phyloP scores from a whole-genome alignment of 140 eudicot species.

The Stevia rebaudiana region DNA sequence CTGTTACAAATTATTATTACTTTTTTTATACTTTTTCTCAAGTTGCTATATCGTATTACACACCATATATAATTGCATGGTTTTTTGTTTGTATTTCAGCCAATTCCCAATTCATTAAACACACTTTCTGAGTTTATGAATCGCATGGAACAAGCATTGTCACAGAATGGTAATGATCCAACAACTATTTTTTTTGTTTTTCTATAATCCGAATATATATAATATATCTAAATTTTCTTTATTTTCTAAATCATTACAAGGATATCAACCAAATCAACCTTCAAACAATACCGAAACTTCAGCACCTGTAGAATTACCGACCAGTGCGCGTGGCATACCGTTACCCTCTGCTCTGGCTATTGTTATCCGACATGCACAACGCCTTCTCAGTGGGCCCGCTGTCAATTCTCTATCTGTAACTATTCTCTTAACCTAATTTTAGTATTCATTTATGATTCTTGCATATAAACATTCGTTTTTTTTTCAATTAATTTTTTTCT shows the following conservation, averaged over 20 bases:
- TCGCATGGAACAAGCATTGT: constrained; percentile 73
- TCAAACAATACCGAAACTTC: constrained; percentile 22
- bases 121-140: constrained; percentile 75
- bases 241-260: constrained; percentile 23
- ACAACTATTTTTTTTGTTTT: neutral
- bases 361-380: constrained; percentile 67
- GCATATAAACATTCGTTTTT: neutral
- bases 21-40: neutral
- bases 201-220: neutral
- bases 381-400: constrained; percentile 59
- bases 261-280: constrained; percentile 50
- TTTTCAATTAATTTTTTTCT: constrained; percentile 2
- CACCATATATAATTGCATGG: neutral
- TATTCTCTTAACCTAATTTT: constrained; percentile 12
- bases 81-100: constrained; percentile 38
- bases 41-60: neutral
- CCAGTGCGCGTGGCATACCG: constrained; percentile 53
- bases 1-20: neutral
- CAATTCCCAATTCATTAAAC: constrained; percentile 82
- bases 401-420: constrained; percentile 66
- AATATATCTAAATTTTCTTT: neutral
- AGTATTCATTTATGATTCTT: neutral
- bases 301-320: constrained; percentile 47
- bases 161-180: constrained; percentile 48
- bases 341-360: constrained; percentile 54